Percentiles rank a stretch among this genome's conserved stretches.
phyloP scores from a whole-genome alignment of 202 grass and related monocot species.

The Carex sylvatica region DNA sequence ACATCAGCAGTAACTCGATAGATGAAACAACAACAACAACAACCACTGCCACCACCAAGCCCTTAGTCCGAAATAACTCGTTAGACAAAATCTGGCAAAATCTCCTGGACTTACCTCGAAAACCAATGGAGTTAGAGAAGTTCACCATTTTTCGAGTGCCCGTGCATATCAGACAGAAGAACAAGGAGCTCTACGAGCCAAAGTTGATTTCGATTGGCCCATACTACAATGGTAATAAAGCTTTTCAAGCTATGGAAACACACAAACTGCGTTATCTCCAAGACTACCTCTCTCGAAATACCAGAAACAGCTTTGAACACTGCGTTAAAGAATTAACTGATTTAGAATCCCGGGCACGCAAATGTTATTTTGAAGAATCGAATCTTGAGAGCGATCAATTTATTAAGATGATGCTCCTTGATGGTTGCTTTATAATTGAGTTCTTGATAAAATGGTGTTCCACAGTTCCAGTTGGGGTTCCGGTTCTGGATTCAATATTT shows the following conservation, averaged over 20 bases:
- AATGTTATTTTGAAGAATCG: no score
- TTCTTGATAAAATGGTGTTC: not conserved
- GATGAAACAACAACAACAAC: no score
- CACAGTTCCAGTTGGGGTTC: accelerated
- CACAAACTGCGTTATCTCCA: conserved; percentile 44
- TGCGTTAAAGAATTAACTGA: no score
- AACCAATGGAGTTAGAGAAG: conserved; percentile 35
- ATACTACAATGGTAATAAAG: conserved; percentile 36
- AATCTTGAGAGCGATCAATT: no score
- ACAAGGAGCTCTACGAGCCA: conserved; percentile 47
- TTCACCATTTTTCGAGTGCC: conserved; percentile 55
- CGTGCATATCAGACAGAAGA: conserved; percentile 35
- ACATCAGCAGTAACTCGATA: not conserved
- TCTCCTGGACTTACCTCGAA: conserved; percentile 31
- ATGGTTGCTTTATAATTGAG: no score
- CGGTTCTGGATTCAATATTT: not conserved
- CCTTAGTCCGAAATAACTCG: not conserved
- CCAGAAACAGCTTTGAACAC: no score
- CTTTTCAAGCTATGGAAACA: conserved; percentile 48
- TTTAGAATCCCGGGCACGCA: no score
- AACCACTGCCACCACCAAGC: no score
- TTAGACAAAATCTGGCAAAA: conserved; percentile 12
- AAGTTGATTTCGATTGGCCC: conserved; percentile 51
- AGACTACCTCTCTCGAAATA: no score
- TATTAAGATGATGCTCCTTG: no score